Base-by-base conservation (phyloP, 164 flowering plant genomes). In the Piper longum region DNA sequence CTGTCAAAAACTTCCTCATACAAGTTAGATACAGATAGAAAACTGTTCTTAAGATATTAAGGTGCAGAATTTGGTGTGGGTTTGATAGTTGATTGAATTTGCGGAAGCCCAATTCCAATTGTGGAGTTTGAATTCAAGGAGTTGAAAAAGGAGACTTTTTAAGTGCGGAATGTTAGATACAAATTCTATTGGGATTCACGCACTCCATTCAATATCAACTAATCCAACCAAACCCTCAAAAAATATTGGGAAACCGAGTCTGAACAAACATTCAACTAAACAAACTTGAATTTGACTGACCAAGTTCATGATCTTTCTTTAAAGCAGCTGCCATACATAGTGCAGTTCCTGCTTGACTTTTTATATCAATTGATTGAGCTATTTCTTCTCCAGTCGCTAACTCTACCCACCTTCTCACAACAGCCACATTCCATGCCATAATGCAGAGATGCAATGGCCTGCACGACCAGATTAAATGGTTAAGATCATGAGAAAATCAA, bases 361-460 rank as follows among this genome's bases (percentile, higher is more conserved):
- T 85, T 70, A 88, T 74, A 71, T 95, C 87, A 71, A 95, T 86
- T 51, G 95, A 86, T 68, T 77, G 78, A 64, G 82, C 82, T 70
- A 88, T 86, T 56, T 85, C 97, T 60, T 88, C 85, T 16, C 41
- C 19, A n/a, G 88, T 76, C 60, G 96, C 90, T 75, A 91, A 78
- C 78, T 93, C 95, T 40, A 83, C 81, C 99, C 99, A 95, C 70
- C 85, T 87, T 77, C 63, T 84, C 63, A 91, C 86, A 74, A 90
- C 86, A 75, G 81, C 79, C 56, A 91, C 95, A 82, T 95, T 95
- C 92, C 95, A 88, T 65, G 95, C 81, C 72, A 81, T 72, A 54
- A 91, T 72, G 71, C 93, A 90, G 76, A 83, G 72, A 76, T 90
- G 99, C 78, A 95, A 77, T 54, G 99, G 99, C 56, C 99, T 95